Conservation (phyloP, 2,329 filamentous ascomycete genomes). For the Cylindrodendrum hubeiense region DNA sequence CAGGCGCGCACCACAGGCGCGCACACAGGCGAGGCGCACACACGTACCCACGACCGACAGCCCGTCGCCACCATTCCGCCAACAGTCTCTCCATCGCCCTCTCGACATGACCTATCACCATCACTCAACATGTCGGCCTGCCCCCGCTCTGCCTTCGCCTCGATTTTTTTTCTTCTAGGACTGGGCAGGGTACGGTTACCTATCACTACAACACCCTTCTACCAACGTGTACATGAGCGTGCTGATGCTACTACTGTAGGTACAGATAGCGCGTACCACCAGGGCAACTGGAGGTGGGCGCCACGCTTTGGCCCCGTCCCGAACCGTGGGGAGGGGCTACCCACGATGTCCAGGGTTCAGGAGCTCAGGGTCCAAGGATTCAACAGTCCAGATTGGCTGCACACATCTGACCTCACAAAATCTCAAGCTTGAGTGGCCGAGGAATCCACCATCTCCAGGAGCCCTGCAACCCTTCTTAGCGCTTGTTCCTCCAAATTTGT, state of each 20-base stretch:
- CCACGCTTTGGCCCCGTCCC: conserved; percentile 10
- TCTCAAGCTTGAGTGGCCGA: too few relatives aligned
- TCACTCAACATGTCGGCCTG: conserved; percentile 1
- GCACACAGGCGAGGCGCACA: too few relatives aligned
- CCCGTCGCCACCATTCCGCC: neutral
- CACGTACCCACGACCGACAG: neutral
- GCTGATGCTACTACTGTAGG: too few relatives aligned
- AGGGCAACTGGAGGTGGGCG: conserved; percentile 6
- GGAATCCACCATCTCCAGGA: neutral
- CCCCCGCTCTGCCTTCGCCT: conserved; percentile 4
- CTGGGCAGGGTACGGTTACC: conserved; percentile 1
- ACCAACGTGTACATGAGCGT: too few relatives aligned
- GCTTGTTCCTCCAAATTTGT: neutral
- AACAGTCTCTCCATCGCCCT: neutral
- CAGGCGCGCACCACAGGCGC: too few relatives aligned
- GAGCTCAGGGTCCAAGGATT: neutral
- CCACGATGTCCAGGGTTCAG: conserved; percentile 1
- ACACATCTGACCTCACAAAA: neutral
- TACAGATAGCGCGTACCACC: neutral
- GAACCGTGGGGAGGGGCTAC: conserved; percentile 22
- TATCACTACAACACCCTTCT: too few relatives aligned
- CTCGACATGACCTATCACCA: conserved; percentile 28
- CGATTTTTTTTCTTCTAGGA: conserved; percentile 9
- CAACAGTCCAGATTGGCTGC: neutral
- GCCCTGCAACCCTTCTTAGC: neutral